Evolutionary conservation across 2,329 filamentous ascomycete genomes (phyloP), one percentile per base, ranked within the genome.

Genomic region (Cytospora mali): DNA sequence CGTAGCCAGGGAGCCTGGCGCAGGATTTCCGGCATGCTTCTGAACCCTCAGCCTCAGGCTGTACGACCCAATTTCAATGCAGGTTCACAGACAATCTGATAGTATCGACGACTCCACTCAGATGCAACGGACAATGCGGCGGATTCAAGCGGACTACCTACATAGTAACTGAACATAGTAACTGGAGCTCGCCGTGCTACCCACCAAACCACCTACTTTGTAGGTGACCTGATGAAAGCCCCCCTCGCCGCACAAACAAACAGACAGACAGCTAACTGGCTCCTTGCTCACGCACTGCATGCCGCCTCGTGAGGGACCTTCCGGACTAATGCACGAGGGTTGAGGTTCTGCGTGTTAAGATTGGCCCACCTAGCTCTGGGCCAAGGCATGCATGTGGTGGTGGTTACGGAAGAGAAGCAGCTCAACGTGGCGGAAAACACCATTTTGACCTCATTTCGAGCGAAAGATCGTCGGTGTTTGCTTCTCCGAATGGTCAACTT

Each of bases 321-420:
- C 49, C 5, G 58, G 49, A 7, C 58, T 60, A 60, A 60, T 60
- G 58, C 58, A 60, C 50, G 51, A 60, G 58, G n/a, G 50, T 60
- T 28, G 50, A 27, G 33, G 6, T 23, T 46, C 50, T 49, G 35
- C 48, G 50, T 49, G 35, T 60, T 23, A 28, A 49, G 50, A 52
- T 52, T 54, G 50, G 23, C 58, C 23, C 39, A 28, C 58, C 28
- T 28, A 25, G 28, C 39, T 48, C 42, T n/a, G n/a, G n/a, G 6
- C 42, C n/a, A 23, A 23, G n/a, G 42, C n/a, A 13, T 23, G 42
- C n/a, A 46, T n/a, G 42, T 46, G 42, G 42, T 46, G 42, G 31
- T 33, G 3, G 31, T 1, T 6, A 23, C 11, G 10, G n/a, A 10
- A 13, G n/a, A 23, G 42, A 46, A 11, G 4, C 9, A n/a, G 7